Evolutionary conservation across 306 rosid genomes (phyloP), one percentile per base, ranked within the genome.

Genomic region (Echinosophora koreensis): DNA sequence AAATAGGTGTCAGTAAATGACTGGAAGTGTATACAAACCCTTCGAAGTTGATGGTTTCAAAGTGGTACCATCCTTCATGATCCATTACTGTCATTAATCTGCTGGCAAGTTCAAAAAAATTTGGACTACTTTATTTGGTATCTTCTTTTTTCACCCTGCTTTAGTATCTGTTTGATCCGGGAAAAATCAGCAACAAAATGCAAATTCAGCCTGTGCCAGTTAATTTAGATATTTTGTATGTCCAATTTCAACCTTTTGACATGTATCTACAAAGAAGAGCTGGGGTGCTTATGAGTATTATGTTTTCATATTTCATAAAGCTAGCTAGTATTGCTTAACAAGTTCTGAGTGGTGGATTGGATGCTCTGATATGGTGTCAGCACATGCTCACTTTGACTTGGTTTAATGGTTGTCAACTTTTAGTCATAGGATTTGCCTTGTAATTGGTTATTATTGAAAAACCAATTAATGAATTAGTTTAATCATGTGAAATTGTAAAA

Each of bases 311-410:
- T 47, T 47, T 47, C 14, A 47, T 47, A 47, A 14, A 50, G 46
- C 55, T 57, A 49, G 15, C 71, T 66, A 66, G 59, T 65, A 61
- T 42, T 47, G 66, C 6, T 66, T 34, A 34, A 5, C 59, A 66
- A 66, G 27, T 57, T 71, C 11, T 35, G 1, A 18, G 54, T 60
- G 2, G 28, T 61, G 58, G 62, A 44, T 61, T 50, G 3, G 35
- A 3, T 49, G 39, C 57, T 83, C n/a, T 69, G 30, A 6, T 16
- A 4, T 51, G 5, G 60, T 55, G 12, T 58, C 27, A 51, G 12
- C 49, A 22, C 22, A n/a, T n/a, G n/a, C n/a, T n/a, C n/a, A 11
- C 11, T 57, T 51, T 35, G 73, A 30, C n/a, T 51, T 76, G 22
- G 42, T 75, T 39, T 37, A 8, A 37, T 18, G 46, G 39, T 74